Evolutionary conservation across 2,329 filamentous ascomycete genomes (phyloP).

Genomic region (Rutstroemia sp.): DNA sequence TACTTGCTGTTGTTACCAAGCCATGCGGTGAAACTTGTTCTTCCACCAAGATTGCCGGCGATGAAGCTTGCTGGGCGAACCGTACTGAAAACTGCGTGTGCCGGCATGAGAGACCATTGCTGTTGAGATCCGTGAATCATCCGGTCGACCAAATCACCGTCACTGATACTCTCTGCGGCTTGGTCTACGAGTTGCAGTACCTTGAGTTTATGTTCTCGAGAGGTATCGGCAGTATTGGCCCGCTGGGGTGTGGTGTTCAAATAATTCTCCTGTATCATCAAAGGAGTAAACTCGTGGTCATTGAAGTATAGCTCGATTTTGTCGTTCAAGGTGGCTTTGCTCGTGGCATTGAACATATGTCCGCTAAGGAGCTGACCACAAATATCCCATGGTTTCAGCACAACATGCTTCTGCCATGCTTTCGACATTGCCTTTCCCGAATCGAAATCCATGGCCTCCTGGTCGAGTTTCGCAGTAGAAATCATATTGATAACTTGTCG

Average conservation of each 20-base stretch:
- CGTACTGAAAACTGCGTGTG: slow-evolving; percentile 91
- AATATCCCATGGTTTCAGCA: slow-evolving; percentile 98
- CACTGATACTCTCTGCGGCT: slow-evolving; percentile 92
- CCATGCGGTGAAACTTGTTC: slow-evolving; percentile 80
- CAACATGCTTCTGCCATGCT: slow-evolving; percentile 95
- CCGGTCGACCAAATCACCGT: slow-evolving; percentile 89
- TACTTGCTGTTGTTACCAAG: slow-evolving; percentile 91
- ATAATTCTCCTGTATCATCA: slow-evolving; percentile 99
- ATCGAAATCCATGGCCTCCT: slow-evolving; percentile 71
- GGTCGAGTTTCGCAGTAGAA: slow-evolving; percentile 84
- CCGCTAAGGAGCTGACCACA: slow-evolving; percentile 85
- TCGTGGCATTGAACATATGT: slow-evolving; percentile 75
- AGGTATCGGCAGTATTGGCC: slow-evolving; percentile 36
- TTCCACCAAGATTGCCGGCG: slow-evolving; percentile 65
- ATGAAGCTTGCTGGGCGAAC: slow-evolving; percentile 85
- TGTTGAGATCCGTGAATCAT: slow-evolving; percentile 99
- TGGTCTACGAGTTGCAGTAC: slow-evolving; percentile 78
- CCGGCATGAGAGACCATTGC: slow-evolving; percentile 97
- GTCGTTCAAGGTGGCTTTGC: slow-evolving; percentile 85
- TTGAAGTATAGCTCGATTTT: slow-evolving; percentile 99
- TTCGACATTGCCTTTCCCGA: slow-evolving; percentile 92
- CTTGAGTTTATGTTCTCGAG: slow-evolving; percentile 68
- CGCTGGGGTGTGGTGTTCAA: slow-evolving; percentile 71
- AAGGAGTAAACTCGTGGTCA: slow-evolving; percentile 92
- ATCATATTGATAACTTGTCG: slow-evolving; percentile 99